These are phyloP conservation scores for Hemerocallis citrina DNA, from an alignment of 106 monocot species.

Conservation along the genomic window DNA sequence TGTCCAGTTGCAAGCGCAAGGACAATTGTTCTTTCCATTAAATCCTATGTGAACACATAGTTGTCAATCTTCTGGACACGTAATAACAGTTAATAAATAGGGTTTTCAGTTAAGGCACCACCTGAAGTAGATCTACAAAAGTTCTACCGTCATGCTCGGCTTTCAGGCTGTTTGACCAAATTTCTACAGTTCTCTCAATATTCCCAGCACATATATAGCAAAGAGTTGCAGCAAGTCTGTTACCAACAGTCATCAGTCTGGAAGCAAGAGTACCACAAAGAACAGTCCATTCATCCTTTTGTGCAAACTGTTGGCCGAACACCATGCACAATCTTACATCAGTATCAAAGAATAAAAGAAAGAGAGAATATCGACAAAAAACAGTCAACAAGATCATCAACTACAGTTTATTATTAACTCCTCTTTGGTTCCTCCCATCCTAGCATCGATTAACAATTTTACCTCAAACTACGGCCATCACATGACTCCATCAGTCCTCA, in stretches of 20 bases:
- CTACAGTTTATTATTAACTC: too few species aligned
- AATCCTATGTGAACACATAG: conserved; percentile 43
- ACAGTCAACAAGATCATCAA: too few species aligned
- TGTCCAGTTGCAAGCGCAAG: conserved; percentile 81
- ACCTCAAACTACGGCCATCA: too few species aligned
- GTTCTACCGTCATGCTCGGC: conserved; percentile 54
- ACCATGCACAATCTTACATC: neutral
- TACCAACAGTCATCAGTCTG: conserved; percentile 54
- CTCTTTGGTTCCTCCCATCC: too few species aligned
- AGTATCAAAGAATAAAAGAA: neutral
- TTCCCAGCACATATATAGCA: conserved; percentile 98
- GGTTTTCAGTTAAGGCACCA: conserved; percentile 7
- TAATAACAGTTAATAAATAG: neutral
- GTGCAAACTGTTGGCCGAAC: conserved; percentile 56
- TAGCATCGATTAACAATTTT: too few species aligned
- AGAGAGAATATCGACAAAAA: too few species aligned
- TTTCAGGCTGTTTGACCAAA: conserved; percentile 78
- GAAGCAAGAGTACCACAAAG: conserved; percentile 92
- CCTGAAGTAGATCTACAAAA: conserved; percentile 96
- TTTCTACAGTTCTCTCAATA: conserved; percentile 94
- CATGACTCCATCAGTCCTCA: too few species aligned
- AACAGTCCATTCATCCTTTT: conserved; percentile 82
- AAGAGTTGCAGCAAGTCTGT: conserved; percentile 87
- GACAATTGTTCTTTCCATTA: conserved; percentile 92
- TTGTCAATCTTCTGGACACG: neutral